Base-by-base conservation (phyloP, 352 stramenopile species). In the Globisporangium nunn region DNA sequence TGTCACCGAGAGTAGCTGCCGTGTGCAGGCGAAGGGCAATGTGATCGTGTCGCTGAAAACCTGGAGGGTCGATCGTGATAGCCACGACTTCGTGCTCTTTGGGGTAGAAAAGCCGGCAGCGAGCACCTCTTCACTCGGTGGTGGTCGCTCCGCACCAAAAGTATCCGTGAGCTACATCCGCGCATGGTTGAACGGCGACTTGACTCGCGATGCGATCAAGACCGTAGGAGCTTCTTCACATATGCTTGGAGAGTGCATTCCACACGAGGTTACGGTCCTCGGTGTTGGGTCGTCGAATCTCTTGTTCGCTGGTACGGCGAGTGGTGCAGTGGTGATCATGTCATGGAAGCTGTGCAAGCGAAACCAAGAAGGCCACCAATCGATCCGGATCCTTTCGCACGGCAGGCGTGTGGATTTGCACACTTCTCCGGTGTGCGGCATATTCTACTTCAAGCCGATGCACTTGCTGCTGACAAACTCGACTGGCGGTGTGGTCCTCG, bases 51-150 rank as follows among this genome's bases (percentile, higher is more conserved):
- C 67, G 1, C 46, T 76, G 30, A 59, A 68, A 3, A 65, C 59
- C 30, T 66, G 67, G 50, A 63, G 57, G n/a, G 48, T 79, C 11
- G 63, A 73, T 39, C 62, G 58, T 3, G 70, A 82, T 18, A 81
- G 60, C 33, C 76, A 86, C 52, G 70, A 81, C 39, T 85, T 84
- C 48, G 72, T 75, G 6, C 53, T 86, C 17, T 87, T 89, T 39
- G 60, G 65, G 0, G 64, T 72, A 8, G 78, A 89, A 55, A 76
- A 72, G 18, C 49, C 35, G 2, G 4, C 6, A 12, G 23, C 3
- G n/a, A 52, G 35, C 39, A 29, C 17, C 14, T n/a, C 23, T 4
- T 31, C n/a, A 10, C 3, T 18, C 23, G 43, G 18, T 14, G 43
- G n/a, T n/a, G 18, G 41, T 46, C 23, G 14, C 23, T 17, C 51